These are phyloP conservation scores for Colletotrichum cereale DNA, from an alignment of 2,329 filamentous ascomycete species.

Conservation along the genomic window DNA sequence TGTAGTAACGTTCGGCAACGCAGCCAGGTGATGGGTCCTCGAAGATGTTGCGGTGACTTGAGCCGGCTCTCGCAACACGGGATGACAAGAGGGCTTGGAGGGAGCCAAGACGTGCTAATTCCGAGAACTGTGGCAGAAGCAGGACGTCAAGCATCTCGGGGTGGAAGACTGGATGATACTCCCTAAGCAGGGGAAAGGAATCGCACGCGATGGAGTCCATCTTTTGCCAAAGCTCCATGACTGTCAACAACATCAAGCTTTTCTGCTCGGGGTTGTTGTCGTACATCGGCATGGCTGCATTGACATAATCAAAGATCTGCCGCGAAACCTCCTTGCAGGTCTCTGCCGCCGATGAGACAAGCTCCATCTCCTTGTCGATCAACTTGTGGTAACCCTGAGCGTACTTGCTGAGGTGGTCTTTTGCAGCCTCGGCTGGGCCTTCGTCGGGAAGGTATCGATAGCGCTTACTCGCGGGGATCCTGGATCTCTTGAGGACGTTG, in stretches of 20 bases:
- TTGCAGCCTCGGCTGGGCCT: slow-evolving; percentile 28
- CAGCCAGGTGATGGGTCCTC: slow-evolving; percentile 51
- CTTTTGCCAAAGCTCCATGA: slow-evolving; percentile 69
- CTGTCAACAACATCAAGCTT: slow-evolving; percentile 64
- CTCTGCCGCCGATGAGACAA: not conserved
- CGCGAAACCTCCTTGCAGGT: slow-evolving; percentile 46
- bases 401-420: slow-evolving; percentile 39
- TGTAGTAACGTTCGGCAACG: slow-evolving; percentile 47
- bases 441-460: not conserved
- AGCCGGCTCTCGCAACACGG: slow-evolving; percentile 46
- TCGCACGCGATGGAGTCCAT: slow-evolving; percentile 64
- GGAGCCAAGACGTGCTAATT: slow-evolving; percentile 63
- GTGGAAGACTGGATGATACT: slow-evolving; percentile 65
- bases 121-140: slow-evolving; percentile 58
- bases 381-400: slow-evolving; percentile 41
- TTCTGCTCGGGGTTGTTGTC: slow-evolving; percentile 60
- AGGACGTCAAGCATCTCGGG: slow-evolving; percentile 66
- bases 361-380: slow-evolving; percentile 38
- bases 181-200: slow-evolving; percentile 59
- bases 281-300: slow-evolving; percentile 52
- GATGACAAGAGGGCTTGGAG: slow-evolving; percentile 53
- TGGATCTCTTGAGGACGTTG: slow-evolving; percentile 4
- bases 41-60: slow-evolving; percentile 58
- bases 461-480: not conserved
- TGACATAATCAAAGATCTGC: slow-evolving; percentile 52